Conservation (phyloP, 352 stramenopile genomes). For the Pythium phragmitis region DNA sequence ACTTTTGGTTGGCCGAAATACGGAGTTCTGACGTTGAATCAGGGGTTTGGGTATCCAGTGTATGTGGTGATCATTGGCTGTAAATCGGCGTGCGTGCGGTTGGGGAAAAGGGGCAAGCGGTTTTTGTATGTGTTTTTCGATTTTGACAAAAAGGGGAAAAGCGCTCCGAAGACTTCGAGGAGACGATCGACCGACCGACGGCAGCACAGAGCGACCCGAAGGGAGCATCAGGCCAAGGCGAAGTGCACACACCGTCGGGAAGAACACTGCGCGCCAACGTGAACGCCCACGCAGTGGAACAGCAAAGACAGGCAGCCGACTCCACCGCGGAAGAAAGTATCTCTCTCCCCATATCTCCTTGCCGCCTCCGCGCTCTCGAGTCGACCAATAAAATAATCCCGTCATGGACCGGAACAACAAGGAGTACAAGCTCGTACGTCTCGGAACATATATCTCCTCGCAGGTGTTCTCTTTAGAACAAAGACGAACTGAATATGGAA, state of each 20-base stretch:
- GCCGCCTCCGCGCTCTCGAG: background rate
- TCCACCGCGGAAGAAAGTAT: constrained; percentile 7
- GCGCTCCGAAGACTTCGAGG: constrained; percentile 1
- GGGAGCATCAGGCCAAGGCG: constrained; percentile 5
- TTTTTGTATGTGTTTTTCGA: constrained; percentile 11
- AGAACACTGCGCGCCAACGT: constrained; percentile 10
- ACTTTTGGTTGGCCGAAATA: constrained; percentile 16
- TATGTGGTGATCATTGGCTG: constrained; percentile 8
- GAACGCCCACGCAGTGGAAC: constrained; percentile 9
- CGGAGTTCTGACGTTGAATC: constrained; percentile 3
- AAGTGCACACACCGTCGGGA: constrained; percentile 26
- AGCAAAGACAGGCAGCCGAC: constrained; percentile 4
- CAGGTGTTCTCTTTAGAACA: background rate
- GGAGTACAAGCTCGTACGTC: constrained; percentile 81
- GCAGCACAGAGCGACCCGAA: constrained; percentile 11
- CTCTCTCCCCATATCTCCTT: background rate
- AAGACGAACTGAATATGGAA: background rate
- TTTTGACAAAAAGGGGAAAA: constrained; percentile 20
- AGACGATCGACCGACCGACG: constrained; percentile 24
- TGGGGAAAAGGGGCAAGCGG: constrained; percentile 19
- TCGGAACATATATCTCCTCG: background rate
- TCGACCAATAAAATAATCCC: constrained; percentile 28
- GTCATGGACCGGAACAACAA: constrained; percentile 51
- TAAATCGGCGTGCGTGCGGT: constrained; percentile 23
- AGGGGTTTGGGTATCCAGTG: constrained; percentile 11